Base-by-base conservation (phyloP, 1,139 yeast genomes). In the Zhuliangozyma parablackwelliae region DNA sequence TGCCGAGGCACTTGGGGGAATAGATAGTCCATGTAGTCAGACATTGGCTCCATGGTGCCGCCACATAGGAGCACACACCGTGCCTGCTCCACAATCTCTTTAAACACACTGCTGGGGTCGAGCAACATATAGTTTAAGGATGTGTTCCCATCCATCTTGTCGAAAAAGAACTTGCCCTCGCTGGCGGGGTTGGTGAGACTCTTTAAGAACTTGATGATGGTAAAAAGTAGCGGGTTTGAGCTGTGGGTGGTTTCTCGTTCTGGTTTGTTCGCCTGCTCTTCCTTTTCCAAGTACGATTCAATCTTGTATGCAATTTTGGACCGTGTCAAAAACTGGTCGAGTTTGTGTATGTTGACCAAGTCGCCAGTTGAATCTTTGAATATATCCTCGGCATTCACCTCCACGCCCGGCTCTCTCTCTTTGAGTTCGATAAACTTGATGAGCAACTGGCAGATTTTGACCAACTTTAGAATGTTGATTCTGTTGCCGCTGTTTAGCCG, bases 1-100 rank as follows among this genome's bases (percentile, higher is more conserved):
- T 59, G 50, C 0, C 54, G 41, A 0, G 64, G 47, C 2, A 70
- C 50, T 33, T 75, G 72, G 0, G 96, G 96, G 37, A 89, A 79
- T 29, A 90, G 61, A 44, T 73, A 76, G 24, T 77, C 69, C 8
- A 72, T 60, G 51, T 82, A 85, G 47, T 90, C 97, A 11, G 69
- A 57, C 40, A 82, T 69, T 0, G 98, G 98, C 53, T 88, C 95
- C 97, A 90, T 89, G 0, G 98, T 90, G 12, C 98, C 98, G 28
- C 98, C 98, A 9, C 96, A 95, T 6, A 90, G 57, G 3, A 90
- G 66, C 0, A 90, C 82, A 54, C 94, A 83, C 46, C 72, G 74
- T 0, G 90, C 74, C 26, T 80, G 74, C 6, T 78, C 76, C 0
- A 87, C 77, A 2, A 90, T 67, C 10, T 80, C 82, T 41, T 70